A percentile compares a stretch with the other conserved stretches of the same genome.
phyloP scores from a whole-genome alignment of 306 rosid species.

The Acacia crassicarpa region DNA sequence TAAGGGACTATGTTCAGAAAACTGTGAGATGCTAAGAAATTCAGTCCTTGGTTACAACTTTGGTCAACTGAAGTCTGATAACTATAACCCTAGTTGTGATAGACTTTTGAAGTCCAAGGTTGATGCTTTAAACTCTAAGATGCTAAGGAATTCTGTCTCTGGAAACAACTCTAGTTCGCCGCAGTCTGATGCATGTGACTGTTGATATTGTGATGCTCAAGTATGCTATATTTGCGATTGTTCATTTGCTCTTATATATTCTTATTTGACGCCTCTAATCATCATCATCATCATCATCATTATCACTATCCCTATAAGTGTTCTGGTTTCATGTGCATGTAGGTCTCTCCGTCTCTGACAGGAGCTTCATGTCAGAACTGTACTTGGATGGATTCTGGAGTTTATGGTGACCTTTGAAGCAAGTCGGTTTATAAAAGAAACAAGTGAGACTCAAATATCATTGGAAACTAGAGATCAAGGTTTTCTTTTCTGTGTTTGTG shows the following conservation, averaged over 20 bases:
- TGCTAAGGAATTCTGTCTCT: too few relatives aligned
- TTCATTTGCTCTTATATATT: background rate
- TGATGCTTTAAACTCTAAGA: background rate
- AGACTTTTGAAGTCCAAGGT: background rate
- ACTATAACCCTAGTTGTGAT: background rate
- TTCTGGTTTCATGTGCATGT: background rate
- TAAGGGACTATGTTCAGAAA: background rate
- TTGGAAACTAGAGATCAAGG: background rate
- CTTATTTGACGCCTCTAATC: background rate
- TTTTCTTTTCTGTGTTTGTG: background rate
- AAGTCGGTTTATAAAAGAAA: background rate
- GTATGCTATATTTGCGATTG: background rate
- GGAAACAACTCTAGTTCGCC: too few relatives aligned
- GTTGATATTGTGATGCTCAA: conserved; percentile 21
- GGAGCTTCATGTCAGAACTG: background rate
- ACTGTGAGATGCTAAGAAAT: conserved; percentile 14
- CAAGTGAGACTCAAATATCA: background rate
- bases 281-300: background rate
- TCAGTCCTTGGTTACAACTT: background rate
- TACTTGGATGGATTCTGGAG: background rate
- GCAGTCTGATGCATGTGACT: background rate
- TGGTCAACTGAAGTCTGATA: background rate
- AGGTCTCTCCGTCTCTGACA: background rate
- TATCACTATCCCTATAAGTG: background rate
- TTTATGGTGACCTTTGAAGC: background rate